Evolutionary conservation across 352 stramenopile genomes (phyloP).

Genomic region (Globisporangium yorkense): DNA sequence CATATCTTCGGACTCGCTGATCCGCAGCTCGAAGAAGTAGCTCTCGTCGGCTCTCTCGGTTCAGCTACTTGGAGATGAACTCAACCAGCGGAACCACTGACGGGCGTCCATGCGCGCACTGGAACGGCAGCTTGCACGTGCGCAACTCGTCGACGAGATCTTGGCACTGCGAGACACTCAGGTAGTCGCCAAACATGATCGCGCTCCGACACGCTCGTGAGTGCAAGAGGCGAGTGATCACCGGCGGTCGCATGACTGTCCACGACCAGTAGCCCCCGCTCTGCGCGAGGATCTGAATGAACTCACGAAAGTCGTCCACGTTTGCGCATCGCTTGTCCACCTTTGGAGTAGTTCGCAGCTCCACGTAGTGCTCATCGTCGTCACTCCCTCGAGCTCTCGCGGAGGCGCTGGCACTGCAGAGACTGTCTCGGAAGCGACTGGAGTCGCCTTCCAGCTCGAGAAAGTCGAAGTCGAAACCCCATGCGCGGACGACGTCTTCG

Average conservation of each 20-base stretch:
- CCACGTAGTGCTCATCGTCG: conserved; percentile 6
- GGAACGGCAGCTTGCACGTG: conserved; percentile 81
- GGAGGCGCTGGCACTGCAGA: background rate
- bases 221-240: conserved; percentile 80
- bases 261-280: conserved; percentile 15
- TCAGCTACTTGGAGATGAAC: conserved; percentile 21
- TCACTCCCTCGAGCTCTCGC: background rate
- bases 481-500: conserved; percentile 52
- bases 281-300: conserved; percentile 56
- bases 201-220: conserved; percentile 88
- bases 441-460: conserved; percentile 6
- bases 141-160: conserved; percentile 68
- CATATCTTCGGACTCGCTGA: background rate
- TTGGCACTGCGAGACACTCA: conserved; percentile 63
- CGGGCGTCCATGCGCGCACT: conserved; percentile 87
- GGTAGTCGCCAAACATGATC: conserved; percentile 91
- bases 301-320: conserved; percentile 80
- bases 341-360: conserved; percentile 42
- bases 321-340: conserved; percentile 68
- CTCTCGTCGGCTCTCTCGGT: background rate
- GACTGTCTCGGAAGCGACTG: background rate
- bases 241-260: conserved; percentile 44
- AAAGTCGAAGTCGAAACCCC: conserved; percentile 75
- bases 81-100: conserved; percentile 85
- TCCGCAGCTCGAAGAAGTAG: background rate